Base-by-base conservation (phyloP, 805 yeast species). In the Saccharomycodes ludwigii region DNA sequence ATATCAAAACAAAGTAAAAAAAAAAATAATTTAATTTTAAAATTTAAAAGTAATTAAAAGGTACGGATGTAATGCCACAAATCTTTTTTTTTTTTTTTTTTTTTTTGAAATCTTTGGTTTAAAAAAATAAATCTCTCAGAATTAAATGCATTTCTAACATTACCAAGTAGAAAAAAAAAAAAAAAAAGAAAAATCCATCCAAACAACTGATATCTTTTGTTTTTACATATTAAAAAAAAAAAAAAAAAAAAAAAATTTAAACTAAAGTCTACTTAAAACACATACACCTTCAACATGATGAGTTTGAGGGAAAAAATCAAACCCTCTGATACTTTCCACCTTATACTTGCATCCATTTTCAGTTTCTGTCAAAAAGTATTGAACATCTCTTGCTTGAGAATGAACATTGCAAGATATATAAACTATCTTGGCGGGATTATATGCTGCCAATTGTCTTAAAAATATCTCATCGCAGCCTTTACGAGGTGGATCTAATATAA, bases 381-480 rank as follows among this genome's bases (percentile, higher is more conserved):
- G 88, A 28, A 91, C 52, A 53, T 91, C 98, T 45, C 97, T 66
- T 4, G 97, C 97, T 57, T 91, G 98, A 13, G 95, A 83, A 59
- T 88, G 96, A 30, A 91, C 98, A 50, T 91, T 91, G 64, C 98
- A 91, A 39, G 95, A 83, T 35, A 91, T 81, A 58, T 91, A 91
- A n/a, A 91, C 93, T 33, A 91, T 73, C 44, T 76, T 75, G 11
- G 79, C 79, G 3, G 98, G 97, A 39, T 70, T 64, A 56, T 81
- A 91, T 14, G 65, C 82, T 14, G 91, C 69, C 35, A 91, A 63
- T 59, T 91, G 98, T 42, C 77, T 73, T 56, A 91, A 63, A 50
- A 91, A 91, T 7, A 73, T 73, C 31, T 75, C 80, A 54, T 86
- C 96, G 56, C 97, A 88, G 2, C 98, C 98, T 55, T 88, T 91